These are phyloP conservation scores for Fusarium haematococcum DNA, from an alignment of 2,329 filamentous ascomycete species.

Conservation along the genomic window DNA sequence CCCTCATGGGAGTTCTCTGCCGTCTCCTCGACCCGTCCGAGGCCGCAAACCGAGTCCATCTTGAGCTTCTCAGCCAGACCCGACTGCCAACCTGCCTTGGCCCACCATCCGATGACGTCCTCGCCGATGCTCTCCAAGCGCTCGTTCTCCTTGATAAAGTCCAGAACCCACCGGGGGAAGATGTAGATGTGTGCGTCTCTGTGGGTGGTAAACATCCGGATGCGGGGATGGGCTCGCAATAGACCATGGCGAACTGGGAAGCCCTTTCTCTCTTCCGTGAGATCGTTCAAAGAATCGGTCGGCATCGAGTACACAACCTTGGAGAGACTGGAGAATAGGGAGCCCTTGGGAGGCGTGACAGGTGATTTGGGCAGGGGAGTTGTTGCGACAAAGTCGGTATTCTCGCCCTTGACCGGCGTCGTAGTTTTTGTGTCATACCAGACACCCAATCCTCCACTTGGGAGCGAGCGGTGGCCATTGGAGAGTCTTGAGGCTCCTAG, in stretches of 20 bases:
- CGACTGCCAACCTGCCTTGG: slow-evolving; percentile 91
- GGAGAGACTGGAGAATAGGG: slow-evolving; percentile 76
- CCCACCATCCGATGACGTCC: slow-evolving; percentile 95
- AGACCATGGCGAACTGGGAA: slow-evolving; percentile 82
- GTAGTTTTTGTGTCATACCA: slow-evolving; percentile 89
- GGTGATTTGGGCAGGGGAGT: slow-evolving; percentile 72
- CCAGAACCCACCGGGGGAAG: slow-evolving; percentile 90
- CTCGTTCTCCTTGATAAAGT: slow-evolving; percentile 83
- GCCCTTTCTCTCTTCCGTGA: slow-evolving; percentile 79
- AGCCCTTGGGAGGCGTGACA: slow-evolving; percentile 60
- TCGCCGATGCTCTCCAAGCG: slow-evolving; percentile 89
- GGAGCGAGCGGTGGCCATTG: slow-evolving; percentile 53
- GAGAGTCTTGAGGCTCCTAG: slow-evolving; percentile 61
- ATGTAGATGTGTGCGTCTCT: slow-evolving; percentile 96
- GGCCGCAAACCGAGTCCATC: slow-evolving; percentile 69
- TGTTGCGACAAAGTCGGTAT: slow-evolving; percentile 91
- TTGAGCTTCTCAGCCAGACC: slow-evolving; percentile 83
- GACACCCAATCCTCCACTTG: slow-evolving; percentile 85
- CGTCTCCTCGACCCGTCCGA: slow-evolving; percentile 54
- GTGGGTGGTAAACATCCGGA: slow-evolving; percentile 85
- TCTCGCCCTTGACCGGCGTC: slow-evolving; percentile 85
- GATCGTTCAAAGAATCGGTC: slow-evolving; percentile 88
- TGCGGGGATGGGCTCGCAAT: slow-evolving; percentile 77
- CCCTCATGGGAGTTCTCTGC: slow-evolving; percentile 49
- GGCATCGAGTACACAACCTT: slow-evolving; percentile 88